Conservation (phyloP, 1,284 basidiomycete species). For the Xerocomus nothofagi region DNA sequence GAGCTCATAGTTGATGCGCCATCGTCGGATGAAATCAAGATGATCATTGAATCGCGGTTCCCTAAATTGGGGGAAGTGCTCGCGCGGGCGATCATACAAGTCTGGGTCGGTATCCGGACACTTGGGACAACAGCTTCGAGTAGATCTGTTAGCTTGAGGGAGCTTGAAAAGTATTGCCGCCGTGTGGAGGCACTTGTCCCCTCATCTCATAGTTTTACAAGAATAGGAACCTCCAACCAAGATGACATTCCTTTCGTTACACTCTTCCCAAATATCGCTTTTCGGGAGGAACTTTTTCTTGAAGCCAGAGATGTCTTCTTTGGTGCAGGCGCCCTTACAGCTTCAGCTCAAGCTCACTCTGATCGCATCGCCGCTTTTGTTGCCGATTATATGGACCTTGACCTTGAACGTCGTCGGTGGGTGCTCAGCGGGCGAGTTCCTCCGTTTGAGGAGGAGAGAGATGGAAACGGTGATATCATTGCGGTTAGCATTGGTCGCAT, state of each 20-base stretch:
- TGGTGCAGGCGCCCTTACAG: constrained; percentile 61
- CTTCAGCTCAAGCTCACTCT: constrained; percentile 52
- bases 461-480: constrained; percentile 57
- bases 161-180: constrained; percentile 86
- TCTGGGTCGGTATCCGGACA: constrained; percentile 61
- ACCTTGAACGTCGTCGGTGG: constrained; percentile 57
- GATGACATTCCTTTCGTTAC: constrained; percentile 24
- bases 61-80: constrained; percentile 54
- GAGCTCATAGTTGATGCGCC: constrained; percentile 70
- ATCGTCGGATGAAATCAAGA: constrained; percentile 61
- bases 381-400: constrained; percentile 67
- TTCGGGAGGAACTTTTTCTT: constrained; percentile 89
- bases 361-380: constrained; percentile 52
- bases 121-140: constrained; percentile 53
- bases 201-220: constrained; percentile 45
- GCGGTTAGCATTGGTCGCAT: constrained; percentile 61
- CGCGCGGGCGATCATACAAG: constrained; percentile 50
- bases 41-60: constrained; percentile 70
- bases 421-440: constrained; percentile 62
- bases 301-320: constrained; percentile 95
- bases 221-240: constrained; percentile 36
- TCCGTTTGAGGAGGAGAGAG: constrained; percentile 66
- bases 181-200: constrained; percentile 71
- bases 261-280: constrained; percentile 69
- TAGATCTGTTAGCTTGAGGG: constrained; percentile 74